A percentile compares a stretch with the other conserved stretches of the same genome.
Evolutionary conservation across 2,329 filamentous ascomycete species (phyloP).

Genomic region (Cytospora paraplurivora): DNA sequence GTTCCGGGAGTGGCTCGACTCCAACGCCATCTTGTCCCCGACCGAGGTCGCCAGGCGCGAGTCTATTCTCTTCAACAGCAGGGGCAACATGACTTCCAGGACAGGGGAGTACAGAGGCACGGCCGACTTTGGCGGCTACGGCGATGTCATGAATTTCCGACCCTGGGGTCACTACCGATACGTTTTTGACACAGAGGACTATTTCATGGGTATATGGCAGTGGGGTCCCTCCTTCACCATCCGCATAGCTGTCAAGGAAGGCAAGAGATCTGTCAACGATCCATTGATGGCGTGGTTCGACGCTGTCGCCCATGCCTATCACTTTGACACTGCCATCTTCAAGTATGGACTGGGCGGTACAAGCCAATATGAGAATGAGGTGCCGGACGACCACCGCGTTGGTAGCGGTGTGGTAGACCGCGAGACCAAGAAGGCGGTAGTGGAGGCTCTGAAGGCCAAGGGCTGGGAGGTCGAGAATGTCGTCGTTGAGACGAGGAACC

Average conservation of each 20-base stretch:
- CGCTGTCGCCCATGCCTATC: conserved; percentile 46
- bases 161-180: conserved; percentile 40
- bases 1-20: conserved; percentile 60
- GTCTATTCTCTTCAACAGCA: conserved; percentile 61
- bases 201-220: conserved; percentile 62
- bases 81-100: conserved; percentile 46
- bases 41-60: conserved; percentile 66
- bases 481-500: conserved; percentile 67
- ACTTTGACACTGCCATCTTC: conserved; percentile 40
- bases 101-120: conserved; percentile 39
- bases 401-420: conserved; percentile 43
- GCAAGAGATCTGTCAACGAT: conserved; percentile 39
- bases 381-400: conserved; percentile 39
- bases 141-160: conserved; percentile 39
- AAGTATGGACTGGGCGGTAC: conserved; percentile 39
- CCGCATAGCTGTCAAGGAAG: conserved; percentile 60
- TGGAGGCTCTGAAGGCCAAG: conserved; percentile 42
- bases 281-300: conserved; percentile 43
- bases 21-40: conserved; percentile 60
- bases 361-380: conserved; percentile 41
- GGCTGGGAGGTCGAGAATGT: conserved; percentile 69
- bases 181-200: conserved; percentile 48
- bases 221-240: conserved; percentile 53
- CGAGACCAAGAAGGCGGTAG: conserved; percentile 39
- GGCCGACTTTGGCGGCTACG: conserved; percentile 44